These are phyloP conservation scores for Stellera chamaejasme DNA, from an alignment of 345 rosid genomes.

Conservation along the genomic window DNA sequence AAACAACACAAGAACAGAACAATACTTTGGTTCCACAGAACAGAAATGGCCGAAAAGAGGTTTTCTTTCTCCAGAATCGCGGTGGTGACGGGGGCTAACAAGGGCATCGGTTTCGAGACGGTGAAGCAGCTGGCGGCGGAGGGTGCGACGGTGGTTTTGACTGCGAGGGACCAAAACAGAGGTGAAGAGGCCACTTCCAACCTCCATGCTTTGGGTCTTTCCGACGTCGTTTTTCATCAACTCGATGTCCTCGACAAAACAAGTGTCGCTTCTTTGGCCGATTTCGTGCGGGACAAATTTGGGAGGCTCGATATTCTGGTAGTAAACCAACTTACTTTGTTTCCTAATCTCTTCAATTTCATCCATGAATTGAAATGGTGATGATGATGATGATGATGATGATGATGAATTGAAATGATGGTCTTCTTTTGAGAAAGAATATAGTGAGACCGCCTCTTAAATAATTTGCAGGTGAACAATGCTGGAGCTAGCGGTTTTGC, in stretches of 20 bases:
- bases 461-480: constrained; percentile 31
- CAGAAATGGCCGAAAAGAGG: too few species aligned
- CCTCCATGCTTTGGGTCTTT: constrained; percentile 30
- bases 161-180: constrained; percentile 35
- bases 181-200: constrained; percentile 29
- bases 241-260: constrained; percentile 39
- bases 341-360: background rate
- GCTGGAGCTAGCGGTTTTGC: constrained; percentile 34
- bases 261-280: constrained; percentile 23
- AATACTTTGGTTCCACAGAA: too few species aligned
- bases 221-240: constrained; percentile 36
- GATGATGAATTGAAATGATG: too few species aligned
- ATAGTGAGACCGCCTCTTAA: too few species aligned
- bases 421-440: too few species aligned
- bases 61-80: constrained; percentile 18
- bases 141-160: constrained; percentile 35
- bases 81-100: constrained; percentile 46
- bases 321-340: background rate
- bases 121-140: constrained; percentile 32
- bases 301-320: constrained; percentile 46
- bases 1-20: too few species aligned
- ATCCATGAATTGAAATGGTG: too few species aligned
- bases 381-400: too few species aligned
- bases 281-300: constrained; percentile 23
- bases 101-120: constrained; percentile 44